Evolutionary conservation across 1,284 basidiomycete genomes (phyloP).

Genomic region (Trichosporon sp.): DNA sequence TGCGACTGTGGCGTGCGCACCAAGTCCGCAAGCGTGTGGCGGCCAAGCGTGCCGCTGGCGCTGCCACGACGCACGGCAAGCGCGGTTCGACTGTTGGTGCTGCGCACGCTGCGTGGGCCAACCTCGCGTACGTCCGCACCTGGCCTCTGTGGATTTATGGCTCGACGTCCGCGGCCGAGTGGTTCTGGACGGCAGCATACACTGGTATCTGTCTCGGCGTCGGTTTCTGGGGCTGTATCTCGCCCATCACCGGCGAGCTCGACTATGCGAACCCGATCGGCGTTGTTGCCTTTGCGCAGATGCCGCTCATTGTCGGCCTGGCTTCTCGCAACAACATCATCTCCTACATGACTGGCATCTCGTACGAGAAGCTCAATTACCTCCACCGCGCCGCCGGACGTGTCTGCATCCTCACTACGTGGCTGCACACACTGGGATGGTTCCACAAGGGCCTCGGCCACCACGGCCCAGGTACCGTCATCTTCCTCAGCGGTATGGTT

Average conservation of each 20-base stretch:
- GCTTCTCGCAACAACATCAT: constrained; percentile 62
- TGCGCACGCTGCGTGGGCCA: constrained; percentile 2
- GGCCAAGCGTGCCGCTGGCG: background rate
- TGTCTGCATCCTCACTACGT: constrained; percentile 28
- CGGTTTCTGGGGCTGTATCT: constrained; percentile 10
- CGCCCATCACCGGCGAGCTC: constrained; percentile 3
- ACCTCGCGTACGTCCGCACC: constrained; percentile 14
- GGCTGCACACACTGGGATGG: constrained; percentile 33
- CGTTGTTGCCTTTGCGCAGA: constrained; percentile 48
- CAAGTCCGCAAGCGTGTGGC: constrained; percentile 9
- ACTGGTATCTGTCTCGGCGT: constrained; percentile 13
- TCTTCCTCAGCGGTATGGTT: constrained; percentile 12
- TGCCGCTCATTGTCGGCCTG: constrained; percentile 59
- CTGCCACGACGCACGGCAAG: background rate
- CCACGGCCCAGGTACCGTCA: constrained; percentile 13
- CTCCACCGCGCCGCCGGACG: constrained; percentile 37
- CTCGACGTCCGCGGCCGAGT: constrained; percentile 8
- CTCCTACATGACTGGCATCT: constrained; percentile 58
- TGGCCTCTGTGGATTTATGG: constrained; percentile 17
- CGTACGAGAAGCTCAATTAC: constrained; percentile 55
- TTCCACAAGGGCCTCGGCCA: constrained; percentile 16
- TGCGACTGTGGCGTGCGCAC: background rate
- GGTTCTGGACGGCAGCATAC: constrained; percentile 15
- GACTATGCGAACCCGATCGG: constrained; percentile 19
- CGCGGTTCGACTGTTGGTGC: background rate